Percentiles rank a stretch among this genome's conserved stretches.
phyloP scores from a whole-genome alignment of 352 stramenopile species.

The Pythium plurisporium region DNA sequence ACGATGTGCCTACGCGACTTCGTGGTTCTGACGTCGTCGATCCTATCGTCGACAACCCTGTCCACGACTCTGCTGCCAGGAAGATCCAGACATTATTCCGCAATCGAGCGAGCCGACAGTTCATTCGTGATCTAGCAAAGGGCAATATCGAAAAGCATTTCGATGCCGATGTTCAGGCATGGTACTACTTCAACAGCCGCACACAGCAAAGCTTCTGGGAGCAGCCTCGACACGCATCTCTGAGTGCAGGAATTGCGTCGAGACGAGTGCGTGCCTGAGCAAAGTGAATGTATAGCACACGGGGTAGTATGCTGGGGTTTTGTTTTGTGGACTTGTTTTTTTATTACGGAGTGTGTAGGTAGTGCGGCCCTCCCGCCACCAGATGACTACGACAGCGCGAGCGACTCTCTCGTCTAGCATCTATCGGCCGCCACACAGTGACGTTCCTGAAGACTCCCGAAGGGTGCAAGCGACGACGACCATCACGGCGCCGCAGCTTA shows the following conservation, averaged over 20 bases:
- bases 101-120: constrained; percentile 28
- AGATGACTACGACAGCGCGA: constrained; percentile 1
- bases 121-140: constrained; percentile 32
- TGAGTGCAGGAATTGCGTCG: constrained; percentile 4
- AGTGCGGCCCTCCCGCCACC: not conserved
- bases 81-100: constrained; percentile 40
- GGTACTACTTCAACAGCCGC: constrained; percentile 56
- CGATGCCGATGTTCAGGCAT: constrained; percentile 33
- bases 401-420: constrained; percentile 30
- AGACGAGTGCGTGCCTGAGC: not conserved
- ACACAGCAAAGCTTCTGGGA: constrained; percentile 54
- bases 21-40: too few species aligned
- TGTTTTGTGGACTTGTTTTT: constrained; percentile 24
- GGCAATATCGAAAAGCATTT: constrained; percentile 41
- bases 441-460: not conserved
- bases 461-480: constrained; percentile 13
- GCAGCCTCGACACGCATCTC: constrained; percentile 27
- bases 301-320: not conserved
- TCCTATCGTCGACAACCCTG: too few species aligned
- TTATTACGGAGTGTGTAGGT: constrained; percentile 28
- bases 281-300: not conserved
- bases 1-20: not conserved
- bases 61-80: constrained; percentile 14
- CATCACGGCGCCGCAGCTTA: constrained; percentile 36
- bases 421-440: constrained; percentile 16